A percentile compares a stretch with the other conserved stretches of the same genome.
Evolutionary conservation across 345 rosid species (phyloP).

Genomic region (Mallotus nudiflorus): DNA sequence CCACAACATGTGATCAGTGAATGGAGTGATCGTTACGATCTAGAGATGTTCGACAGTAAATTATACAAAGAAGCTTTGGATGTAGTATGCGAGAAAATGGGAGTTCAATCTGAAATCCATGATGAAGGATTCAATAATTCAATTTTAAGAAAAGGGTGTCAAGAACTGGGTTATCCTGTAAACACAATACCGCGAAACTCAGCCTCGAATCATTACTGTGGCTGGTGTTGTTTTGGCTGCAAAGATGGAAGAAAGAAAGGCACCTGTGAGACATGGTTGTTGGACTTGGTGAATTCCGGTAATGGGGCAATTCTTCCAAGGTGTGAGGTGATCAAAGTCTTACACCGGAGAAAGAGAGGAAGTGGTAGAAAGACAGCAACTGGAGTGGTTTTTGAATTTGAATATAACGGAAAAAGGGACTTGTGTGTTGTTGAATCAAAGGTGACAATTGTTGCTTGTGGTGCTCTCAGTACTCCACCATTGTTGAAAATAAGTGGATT

Average conservation of each 20-base stretch:
- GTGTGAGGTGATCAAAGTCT: constrained; percentile 56
- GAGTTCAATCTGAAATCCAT: constrained; percentile 59
- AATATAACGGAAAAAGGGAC: constrained; percentile 38
- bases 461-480: constrained; percentile 66
- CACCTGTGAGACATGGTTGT: constrained; percentile 81
- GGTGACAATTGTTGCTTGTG: constrained; percentile 68
- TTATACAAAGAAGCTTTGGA: constrained; percentile 63
- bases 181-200: constrained; percentile 63
- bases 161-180: constrained; percentile 62
- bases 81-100: constrained; percentile 69
- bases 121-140: constrained; percentile 77
- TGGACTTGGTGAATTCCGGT: constrained; percentile 68
- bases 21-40: constrained; percentile 46
- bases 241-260: constrained; percentile 77
- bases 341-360: constrained; percentile 36
- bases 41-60: constrained; percentile 58
- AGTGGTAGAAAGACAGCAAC: constrained; percentile 38
- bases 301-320: constrained; percentile 69
- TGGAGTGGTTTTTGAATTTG: constrained; percentile 56
- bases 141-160: constrained; percentile 69
- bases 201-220: constrained; percentile 68
- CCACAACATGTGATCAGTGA: constrained; percentile 73
- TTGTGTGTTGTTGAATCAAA: constrained; percentile 54
- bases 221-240: constrained; percentile 86
- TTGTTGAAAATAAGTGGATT: constrained; percentile 61